Percentiles rank a stretch among this genome's conserved stretches.
phyloP scores from a whole-genome alignment of 2,329 filamentous ascomycete genomes.

The Cryoendolithus antarcticus region DNA sequence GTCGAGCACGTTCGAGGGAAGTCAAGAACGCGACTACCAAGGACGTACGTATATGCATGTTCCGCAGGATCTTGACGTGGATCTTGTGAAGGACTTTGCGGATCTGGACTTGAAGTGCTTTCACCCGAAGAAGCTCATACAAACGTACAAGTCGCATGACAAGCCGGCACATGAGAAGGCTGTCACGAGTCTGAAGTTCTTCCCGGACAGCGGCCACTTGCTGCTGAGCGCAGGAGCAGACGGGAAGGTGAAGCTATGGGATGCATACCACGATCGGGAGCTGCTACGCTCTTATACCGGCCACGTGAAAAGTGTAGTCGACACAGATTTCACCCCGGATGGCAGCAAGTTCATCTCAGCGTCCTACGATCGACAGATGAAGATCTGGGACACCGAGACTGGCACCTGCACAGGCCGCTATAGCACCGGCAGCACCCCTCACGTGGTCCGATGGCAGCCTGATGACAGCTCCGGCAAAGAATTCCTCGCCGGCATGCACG shows the following conservation, averaged over 20 bases:
- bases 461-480: slow-evolving; percentile 64
- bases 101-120: slow-evolving; percentile 48
- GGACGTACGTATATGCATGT: slow-evolving; percentile 97
- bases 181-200: slow-evolving; percentile 80
- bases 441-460: slow-evolving; percentile 90
- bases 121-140: slow-evolving; percentile 85
- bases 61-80: slow-evolving; percentile 77
- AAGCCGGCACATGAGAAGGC: slow-evolving; percentile 50
- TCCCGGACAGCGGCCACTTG: slow-evolving; percentile 77
- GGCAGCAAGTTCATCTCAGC: slow-evolving; percentile 82
- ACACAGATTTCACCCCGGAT: slow-evolving; percentile 71
- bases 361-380: slow-evolving; percentile 91
- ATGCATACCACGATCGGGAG: slow-evolving; percentile 81
- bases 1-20: slow-evolving; percentile 77
- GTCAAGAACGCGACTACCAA: slow-evolving; percentile 78
- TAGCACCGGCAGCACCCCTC: slow-evolving; percentile 86
- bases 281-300: slow-evolving; percentile 87
- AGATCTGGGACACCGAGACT: slow-evolving; percentile 95
- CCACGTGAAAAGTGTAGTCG: slow-evolving; percentile 80
- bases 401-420: slow-evolving; percentile 80
- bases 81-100: slow-evolving; percentile 64
- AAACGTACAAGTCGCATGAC: slow-evolving; percentile 71
- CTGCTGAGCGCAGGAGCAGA: slow-evolving; percentile 81
- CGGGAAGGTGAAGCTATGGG: slow-evolving; percentile 83
- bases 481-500: slow-evolving; percentile 91